phyloP scores from a whole-genome alignment of 2,329 filamentous ascomycete species.

The Neonectria sp. region DNA sequence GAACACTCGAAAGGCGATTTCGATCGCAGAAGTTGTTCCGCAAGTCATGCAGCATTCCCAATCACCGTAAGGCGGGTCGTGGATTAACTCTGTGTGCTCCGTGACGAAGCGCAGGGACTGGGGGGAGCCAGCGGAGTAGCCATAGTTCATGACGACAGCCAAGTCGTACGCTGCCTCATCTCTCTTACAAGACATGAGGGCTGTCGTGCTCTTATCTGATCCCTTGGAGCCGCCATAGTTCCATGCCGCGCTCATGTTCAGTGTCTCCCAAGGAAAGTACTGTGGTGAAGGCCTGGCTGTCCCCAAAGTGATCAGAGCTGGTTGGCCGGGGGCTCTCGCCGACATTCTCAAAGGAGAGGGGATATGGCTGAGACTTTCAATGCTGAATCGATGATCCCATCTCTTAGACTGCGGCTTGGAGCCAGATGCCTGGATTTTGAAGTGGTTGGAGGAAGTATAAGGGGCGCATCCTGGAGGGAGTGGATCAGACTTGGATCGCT shows the following conservation, averaged over 20 bases:
- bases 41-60: conserved; percentile 79
- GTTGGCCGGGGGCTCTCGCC: background rate
- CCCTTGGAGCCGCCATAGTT: background rate
- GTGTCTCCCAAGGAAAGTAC: conserved; percentile 24
- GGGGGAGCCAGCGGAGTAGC: conserved; percentile 79
- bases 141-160: conserved; percentile 79
- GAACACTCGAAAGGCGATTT: conserved; percentile 78
- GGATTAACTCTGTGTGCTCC: conserved; percentile 83
- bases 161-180: conserved; percentile 40
- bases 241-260: conserved; percentile 6
- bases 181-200: conserved; percentile 11
- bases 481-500: conserved; percentile 22
- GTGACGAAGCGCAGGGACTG: conserved; percentile 80
- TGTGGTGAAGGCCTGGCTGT: conserved; percentile 22
- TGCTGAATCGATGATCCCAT: conserved; percentile 13
- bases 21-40: conserved; percentile 78
- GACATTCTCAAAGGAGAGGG: conserved; percentile 11
- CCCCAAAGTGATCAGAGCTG: conserved; percentile 13
- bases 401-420: conserved; percentile 13
- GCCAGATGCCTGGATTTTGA: conserved; percentile 8
- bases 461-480: conserved; percentile 21
- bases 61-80: conserved; percentile 80
- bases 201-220: too few species aligned
- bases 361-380: background rate
- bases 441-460: conserved; percentile 22